Evolutionary conservation across 345 rosid genomes (phyloP), one percentile per base, ranked within the genome.

Genomic region (Ceriops decandra): DNA sequence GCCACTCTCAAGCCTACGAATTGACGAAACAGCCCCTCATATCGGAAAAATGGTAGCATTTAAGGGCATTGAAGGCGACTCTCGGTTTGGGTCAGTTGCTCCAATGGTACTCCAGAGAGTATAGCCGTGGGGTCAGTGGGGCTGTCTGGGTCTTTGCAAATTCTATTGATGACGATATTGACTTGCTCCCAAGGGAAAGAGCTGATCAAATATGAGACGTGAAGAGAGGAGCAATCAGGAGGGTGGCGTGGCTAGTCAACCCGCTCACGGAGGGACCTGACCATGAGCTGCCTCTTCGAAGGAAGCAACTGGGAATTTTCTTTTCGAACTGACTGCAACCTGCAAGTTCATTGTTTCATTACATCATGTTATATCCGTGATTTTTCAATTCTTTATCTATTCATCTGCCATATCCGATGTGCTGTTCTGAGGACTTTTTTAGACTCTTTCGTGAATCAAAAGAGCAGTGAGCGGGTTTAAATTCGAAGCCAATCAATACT

Each of bases 231-330:
- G 58, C 19, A 17, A 54, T 7, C 0, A 32, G 16, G 5, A 22
- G 58, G 9, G 27, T 22, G 28, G 58, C 15, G 30, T 22, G 30
- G 59, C 28, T 10, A 2, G 15, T 11, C 9, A 54, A 24, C 59
- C 28, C 30, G 16, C 16, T 24, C 6, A 15, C 24, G 28, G 3
- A 56, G 1, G 2, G 28, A 22, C 28, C 15, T 24, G 30, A 15
- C 30, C 59, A 56, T 69, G 68, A 62, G 66, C 63, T 66, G 75
- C 70, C 78, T 51, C 69, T 51, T 36, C 69, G 17, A 5, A 66
- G 47, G 69, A 62, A 69, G 69, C 74, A 69, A 9, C 49, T 20
- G 8, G 16, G 11, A 67, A 47, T 38, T 57, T 53, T 13, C 10
- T 0, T 1, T 33, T 60, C 35, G 4, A 19, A 16, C 49, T 63